Percentiles rank a stretch among this genome's conserved stretches.
These are phyloP conservation scores for Symbiotaphrina buchneri DNA, from an alignment of 495 filamentous ascomycete species.

Conservation along the genomic window DNA sequence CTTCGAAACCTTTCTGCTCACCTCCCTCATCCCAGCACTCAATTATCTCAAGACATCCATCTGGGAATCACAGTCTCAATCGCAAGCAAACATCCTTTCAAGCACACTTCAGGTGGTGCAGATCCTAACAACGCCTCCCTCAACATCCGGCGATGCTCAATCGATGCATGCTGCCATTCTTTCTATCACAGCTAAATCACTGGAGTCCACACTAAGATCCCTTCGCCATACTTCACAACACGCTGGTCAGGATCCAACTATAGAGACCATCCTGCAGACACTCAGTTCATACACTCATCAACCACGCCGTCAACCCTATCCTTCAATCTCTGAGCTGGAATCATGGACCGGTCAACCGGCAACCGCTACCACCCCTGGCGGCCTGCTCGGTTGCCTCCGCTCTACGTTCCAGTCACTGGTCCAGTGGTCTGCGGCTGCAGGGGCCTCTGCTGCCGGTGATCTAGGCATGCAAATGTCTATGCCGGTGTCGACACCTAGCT, in stretches of 20 bases:
- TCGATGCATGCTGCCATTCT: constrained; percentile 67
- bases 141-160: constrained; percentile 58
- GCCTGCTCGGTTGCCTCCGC: constrained; percentile 36
- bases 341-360: constrained; percentile 29
- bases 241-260: no score
- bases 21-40: constrained; percentile 63
- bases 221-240: constrained; percentile 49
- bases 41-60: constrained; percentile 62
- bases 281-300: no score
- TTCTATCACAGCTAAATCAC: constrained; percentile 52
- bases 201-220: constrained; percentile 54
- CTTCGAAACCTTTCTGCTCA: constrained; percentile 73
- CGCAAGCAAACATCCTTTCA: constrained; percentile 26
- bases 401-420: constrained; percentile 43
- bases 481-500: constrained; percentile 53
- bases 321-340: constrained; percentile 57
- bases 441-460: constrained; percentile 10
- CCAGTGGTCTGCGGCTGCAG: constrained; percentile 46
- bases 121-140: constrained; percentile 49
- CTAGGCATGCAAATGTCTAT: no score
- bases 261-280: constrained; percentile 45
- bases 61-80: no score
- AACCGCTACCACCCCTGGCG: constrained; percentile 29
- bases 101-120: constrained; percentile 58
- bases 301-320: no score